Base-by-base conservation (phyloP, 495 filamentous ascomycete genomes). In the Hyaloscypha bicolor region DNA sequence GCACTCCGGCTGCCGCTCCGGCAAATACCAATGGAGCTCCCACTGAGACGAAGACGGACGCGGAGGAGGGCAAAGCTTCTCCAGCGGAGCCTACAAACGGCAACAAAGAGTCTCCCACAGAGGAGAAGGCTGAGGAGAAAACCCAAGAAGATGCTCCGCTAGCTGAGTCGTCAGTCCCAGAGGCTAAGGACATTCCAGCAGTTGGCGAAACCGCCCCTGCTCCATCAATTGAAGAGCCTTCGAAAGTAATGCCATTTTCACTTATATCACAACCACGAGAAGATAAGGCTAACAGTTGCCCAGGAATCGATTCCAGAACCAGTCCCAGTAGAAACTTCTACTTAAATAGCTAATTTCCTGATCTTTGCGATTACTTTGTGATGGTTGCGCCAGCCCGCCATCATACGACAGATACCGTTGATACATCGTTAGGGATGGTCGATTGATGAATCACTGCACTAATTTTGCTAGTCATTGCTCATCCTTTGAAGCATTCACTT, bases 11-110 rank as follows among this genome's bases (percentile, higher is more conserved):
- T 25, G 78, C 74, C 22, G 68, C 76, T 14, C 68, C 79, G 0
- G 73, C 78, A 19, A 62, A 48, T 14, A 69, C 62, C 9, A 69
- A 68, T 60, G 66, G 66, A 25, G 60, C 45, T 35, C 75, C 79
- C 42, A 76, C 78, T 21, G 85, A 87, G 63, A 79, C 81, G 57
- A 84, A 82, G 70, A 79, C 84, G 31, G 71, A 70, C 9, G 21
- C 22, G n/a, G 69, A 63, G 16, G 78, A 78, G 21, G 63, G 65
- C 35, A 80, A 85, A 74, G 76, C 66, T 22, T 72, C 77, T 25
- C 72, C 73, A n/a, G 66, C 66, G 0, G 75, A 79, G 69, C 65
- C 71, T 33, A 60, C 70, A 21, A 75, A 78, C 66, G 72, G 72
- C 21, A 73, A 65, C 45, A 75, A 77, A 63, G 75, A 78, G 45